phyloP scores from a whole-genome alignment of 257 asterid species.

The Thymus quinquecostatus region DNA sequence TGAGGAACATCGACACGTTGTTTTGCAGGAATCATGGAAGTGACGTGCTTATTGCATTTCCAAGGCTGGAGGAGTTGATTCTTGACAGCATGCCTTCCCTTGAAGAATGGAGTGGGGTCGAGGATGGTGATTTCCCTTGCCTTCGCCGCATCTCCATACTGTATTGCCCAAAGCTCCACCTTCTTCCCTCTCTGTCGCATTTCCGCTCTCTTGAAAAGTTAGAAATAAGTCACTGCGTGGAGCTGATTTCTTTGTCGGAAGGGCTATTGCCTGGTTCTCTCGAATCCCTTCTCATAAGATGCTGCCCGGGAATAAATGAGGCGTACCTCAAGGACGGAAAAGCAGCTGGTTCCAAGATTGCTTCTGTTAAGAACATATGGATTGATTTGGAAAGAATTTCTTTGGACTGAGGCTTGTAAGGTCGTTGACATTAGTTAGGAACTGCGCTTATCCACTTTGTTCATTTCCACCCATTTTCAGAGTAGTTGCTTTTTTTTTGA shows the following conservation, averaged over 20 bases:
- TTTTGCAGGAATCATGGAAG: constrained; percentile 30
- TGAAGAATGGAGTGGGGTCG: constrained; percentile 46
- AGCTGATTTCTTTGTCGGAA: constrained; percentile 39
- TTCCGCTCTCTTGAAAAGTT: constrained; percentile 36
- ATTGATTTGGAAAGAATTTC: constrained; percentile 41
- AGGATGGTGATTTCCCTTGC: constrained; percentile 48
- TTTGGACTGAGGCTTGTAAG: constrained; percentile 22
- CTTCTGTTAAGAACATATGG: constrained; percentile 36
- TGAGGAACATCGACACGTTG: constrained; percentile 36
- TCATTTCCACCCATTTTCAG: too few relatives aligned
- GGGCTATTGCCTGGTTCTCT: constrained; percentile 43
- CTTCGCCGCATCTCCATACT: constrained; percentile 35
- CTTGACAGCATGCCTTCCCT: constrained; percentile 43
- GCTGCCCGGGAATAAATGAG: constrained; percentile 43
- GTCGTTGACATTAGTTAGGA: neutral
- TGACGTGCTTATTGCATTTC: constrained; percentile 28
- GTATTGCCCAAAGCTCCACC: constrained; percentile 43
- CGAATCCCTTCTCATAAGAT: constrained; percentile 33
- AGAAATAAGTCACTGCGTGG: constrained; percentile 38
- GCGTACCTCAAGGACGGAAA: constrained; percentile 37
- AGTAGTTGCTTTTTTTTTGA: too few relatives aligned
- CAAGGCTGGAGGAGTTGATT: constrained; percentile 43
- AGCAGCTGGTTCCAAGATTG: constrained; percentile 39
- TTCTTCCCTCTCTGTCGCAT: constrained; percentile 38
- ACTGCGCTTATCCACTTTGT: neutral